Percentiles rank a stretch among this genome's conserved stretches.
Conservation (phyloP, 306 rosid species). For the Corylus avellana region DNA sequence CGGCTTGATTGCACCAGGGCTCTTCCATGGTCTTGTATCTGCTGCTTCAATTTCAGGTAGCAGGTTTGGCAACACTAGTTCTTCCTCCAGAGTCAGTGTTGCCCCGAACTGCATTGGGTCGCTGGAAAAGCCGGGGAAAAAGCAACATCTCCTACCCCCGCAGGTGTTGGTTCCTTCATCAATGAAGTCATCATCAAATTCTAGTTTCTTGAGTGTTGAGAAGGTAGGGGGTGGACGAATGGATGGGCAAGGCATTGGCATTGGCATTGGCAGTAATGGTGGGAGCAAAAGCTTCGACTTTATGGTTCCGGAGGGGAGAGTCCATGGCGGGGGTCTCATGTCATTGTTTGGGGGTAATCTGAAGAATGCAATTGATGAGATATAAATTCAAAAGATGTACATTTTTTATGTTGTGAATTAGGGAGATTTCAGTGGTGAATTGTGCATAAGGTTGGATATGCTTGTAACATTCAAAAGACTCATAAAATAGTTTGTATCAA, state of each 20-base stretch:
- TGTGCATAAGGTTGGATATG: slow-evolving; percentile 57
- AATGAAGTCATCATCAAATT: slow-evolving; percentile 54
- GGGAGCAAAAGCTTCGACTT: slow-evolving; percentile 45
- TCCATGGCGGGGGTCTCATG: slow-evolving; percentile 92
- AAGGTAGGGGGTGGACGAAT: slow-evolving; percentile 47
- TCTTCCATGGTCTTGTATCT: slow-evolving; percentile 83
- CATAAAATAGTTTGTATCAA: slow-evolving; percentile 39
- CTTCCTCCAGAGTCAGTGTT: slow-evolving; percentile 66
- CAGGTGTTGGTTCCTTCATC: slow-evolving; percentile 82
- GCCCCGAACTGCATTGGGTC: slow-evolving; percentile 66
- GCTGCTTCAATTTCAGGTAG: slow-evolving; percentile 57
- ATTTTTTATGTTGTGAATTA: slow-evolving; percentile 38
- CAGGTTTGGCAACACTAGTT: slow-evolving; percentile 59
- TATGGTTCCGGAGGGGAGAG: slow-evolving; percentile 76
- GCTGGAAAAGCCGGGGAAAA: slow-evolving; percentile 46
- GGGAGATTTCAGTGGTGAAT: slow-evolving; percentile 35
- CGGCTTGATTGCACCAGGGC: slow-evolving; percentile 77
- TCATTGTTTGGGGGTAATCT: slow-evolving; percentile 71
- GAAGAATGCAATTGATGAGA: slow-evolving; percentile 59
- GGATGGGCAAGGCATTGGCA: slow-evolving; percentile 25
- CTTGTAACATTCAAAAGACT: slow-evolving; percentile 32
- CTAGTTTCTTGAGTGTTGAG: slow-evolving; percentile 45
- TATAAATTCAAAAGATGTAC: slow-evolving; percentile 27
- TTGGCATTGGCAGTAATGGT: slow-evolving; percentile 29
- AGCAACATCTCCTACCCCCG: slow-evolving; percentile 66